Conservation (phyloP, 441 rosid genomes). For the Raphanus hybrid region DNA sequence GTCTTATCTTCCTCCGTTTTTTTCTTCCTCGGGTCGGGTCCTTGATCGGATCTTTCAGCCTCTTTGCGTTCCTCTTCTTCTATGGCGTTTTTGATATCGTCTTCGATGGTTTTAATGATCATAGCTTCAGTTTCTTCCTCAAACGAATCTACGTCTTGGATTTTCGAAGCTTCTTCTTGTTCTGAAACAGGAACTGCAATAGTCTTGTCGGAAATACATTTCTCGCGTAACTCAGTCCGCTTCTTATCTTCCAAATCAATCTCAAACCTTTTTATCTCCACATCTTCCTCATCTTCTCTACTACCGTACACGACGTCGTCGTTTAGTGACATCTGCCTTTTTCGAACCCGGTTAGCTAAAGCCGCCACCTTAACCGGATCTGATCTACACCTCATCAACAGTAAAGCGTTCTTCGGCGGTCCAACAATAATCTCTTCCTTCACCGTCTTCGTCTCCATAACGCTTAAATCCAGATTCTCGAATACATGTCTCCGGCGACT, state of each 20-base stretch:
- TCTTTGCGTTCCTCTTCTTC: constrained; percentile 37
- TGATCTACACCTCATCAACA: constrained; percentile 92
- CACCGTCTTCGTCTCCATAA: constrained; percentile 42
- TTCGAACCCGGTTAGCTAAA: constrained; percentile 61
- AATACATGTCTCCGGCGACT: constrained; percentile 75
- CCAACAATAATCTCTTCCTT: constrained; percentile 46
- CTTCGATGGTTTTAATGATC: constrained; percentile 38
- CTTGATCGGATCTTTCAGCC: constrained; percentile 49
- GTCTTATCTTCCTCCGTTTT: constrained; percentile 25
- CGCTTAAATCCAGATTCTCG: constrained; percentile 68
- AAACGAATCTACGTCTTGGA: constrained; percentile 22
- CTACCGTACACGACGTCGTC: constrained; percentile 13
- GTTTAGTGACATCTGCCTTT: constrained; percentile 43
- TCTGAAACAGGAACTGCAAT: background rate
- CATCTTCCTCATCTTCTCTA: constrained; percentile 23
- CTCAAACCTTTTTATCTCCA: constrained; percentile 31
- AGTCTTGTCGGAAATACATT: constrained; percentile 43
- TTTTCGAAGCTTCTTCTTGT: constrained; percentile 19
- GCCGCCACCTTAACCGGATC: constrained; percentile 94
- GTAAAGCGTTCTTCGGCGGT: constrained; percentile 78
- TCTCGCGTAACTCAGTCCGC: constrained; percentile 39
- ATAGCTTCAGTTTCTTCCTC: constrained; percentile 33
- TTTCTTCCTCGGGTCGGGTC: constrained; percentile 44
- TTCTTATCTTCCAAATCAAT: constrained; percentile 38
- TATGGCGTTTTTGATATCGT: constrained; percentile 32